Percentiles rank a stretch among this genome's conserved stretches.
Conservation (phyloP, 441 rosid species). For the Populus tomentosa region DNA sequence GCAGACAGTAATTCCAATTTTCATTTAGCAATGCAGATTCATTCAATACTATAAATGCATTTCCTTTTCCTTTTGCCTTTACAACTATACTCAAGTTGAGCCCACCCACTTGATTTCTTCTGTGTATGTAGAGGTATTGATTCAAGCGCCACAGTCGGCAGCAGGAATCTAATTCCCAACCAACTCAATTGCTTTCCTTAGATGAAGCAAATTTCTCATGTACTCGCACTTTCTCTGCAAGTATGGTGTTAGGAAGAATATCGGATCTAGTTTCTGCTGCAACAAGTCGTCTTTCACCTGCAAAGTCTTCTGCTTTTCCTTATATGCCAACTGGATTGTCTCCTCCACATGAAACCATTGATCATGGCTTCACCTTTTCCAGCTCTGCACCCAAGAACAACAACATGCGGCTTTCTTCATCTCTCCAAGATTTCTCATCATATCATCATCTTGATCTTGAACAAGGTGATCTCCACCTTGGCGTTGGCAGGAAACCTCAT, state of each 20-base stretch:
- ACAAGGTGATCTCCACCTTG: constrained; percentile 34
- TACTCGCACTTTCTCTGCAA: not conserved
- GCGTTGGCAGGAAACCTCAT: constrained; percentile 35
- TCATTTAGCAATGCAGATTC: not conserved
- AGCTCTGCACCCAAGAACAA: constrained; percentile 45
- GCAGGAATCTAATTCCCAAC: not conserved
- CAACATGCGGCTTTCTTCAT: constrained; percentile 60
- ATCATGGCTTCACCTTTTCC: constrained; percentile 33
- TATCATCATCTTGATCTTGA: constrained; percentile 56
- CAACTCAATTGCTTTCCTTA: not conserved
- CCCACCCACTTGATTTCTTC: not conserved
- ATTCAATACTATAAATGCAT: too few relatives aligned
- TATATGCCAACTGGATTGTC: constrained; percentile 46
- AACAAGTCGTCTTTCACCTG: constrained; percentile 26
- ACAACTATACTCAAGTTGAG: not conserved
- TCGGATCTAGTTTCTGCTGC: constrained; percentile 41
- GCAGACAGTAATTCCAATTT: not conserved
- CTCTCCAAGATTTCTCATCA: constrained; percentile 85
- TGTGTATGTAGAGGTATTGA: not conserved
- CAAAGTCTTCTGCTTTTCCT: constrained; percentile 42
- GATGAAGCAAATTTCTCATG: not conserved
- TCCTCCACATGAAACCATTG: constrained; percentile 31
- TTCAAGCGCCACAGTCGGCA: not conserved
- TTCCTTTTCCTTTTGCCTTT: not conserved
- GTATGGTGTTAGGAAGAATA: constrained; percentile 64